Percentiles rank a stretch among this genome's conserved stretches.
Evolutionary conservation across 2,329 filamentous ascomycete species (phyloP).

Genomic region (Teratosphaeria gauchensis): DNA sequence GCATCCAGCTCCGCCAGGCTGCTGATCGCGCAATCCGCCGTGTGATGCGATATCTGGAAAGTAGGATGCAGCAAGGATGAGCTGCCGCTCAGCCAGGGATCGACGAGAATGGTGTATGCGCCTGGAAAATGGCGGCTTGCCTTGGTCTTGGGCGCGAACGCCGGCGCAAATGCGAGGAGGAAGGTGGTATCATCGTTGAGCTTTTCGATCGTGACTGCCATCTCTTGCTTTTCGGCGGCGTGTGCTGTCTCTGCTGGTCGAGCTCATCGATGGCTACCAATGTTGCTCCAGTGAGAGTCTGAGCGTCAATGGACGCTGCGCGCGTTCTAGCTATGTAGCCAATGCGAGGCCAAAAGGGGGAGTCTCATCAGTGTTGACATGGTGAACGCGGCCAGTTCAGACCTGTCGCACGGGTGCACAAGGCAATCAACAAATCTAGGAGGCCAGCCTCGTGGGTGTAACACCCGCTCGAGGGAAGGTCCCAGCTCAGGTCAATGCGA

Average conservation of each 20-base stretch:
- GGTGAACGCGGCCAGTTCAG: too few relatives aligned
- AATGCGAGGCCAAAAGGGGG: too few relatives aligned
- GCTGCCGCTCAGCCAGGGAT: constrained; percentile 59
- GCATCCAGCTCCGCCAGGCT: constrained; percentile 46
- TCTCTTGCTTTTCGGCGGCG: constrained; percentile 20
- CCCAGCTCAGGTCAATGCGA: too few relatives aligned
- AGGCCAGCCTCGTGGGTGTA: too few relatives aligned
- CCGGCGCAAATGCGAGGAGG: constrained; percentile 52
- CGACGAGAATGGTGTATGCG: constrained; percentile 58
- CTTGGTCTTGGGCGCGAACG: constrained; percentile 31
- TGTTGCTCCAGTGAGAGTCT: too few relatives aligned
- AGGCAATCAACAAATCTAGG: too few relatives aligned
- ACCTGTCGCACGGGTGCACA: too few relatives aligned
- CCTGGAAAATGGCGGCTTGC: constrained; percentile 29
- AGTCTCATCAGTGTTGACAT: too few relatives aligned
- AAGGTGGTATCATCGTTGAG: constrained; percentile 58
- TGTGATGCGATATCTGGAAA: constrained; percentile 52
- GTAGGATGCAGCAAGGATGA: constrained; percentile 51
- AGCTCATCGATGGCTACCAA: too few relatives aligned
- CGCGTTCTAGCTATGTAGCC: too few relatives aligned
- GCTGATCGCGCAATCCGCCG: constrained; percentile 45
- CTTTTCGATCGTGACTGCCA: constrained; percentile 55
- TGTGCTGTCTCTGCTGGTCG: not conserved
- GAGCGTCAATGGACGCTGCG: too few relatives aligned
- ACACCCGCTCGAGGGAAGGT: too few relatives aligned